phyloP scores from a whole-genome alignment of 2,329 filamentous ascomycete species.

The Lasiodiplodia sp. region DNA sequence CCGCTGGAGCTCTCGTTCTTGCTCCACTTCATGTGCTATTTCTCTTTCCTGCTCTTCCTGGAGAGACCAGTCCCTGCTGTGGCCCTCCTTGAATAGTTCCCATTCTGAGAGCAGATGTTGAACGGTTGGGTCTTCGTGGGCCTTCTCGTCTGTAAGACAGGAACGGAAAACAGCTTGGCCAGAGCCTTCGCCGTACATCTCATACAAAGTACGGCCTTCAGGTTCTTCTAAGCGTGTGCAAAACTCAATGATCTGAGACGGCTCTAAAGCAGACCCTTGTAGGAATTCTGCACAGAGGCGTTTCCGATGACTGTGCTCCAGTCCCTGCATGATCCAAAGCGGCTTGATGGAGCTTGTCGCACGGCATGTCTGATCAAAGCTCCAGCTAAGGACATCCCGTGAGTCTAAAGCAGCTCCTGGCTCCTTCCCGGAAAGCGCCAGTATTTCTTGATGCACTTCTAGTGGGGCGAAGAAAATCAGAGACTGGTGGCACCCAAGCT shows the following conservation, averaged over 20 bases:
- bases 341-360: neutral
- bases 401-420: neutral
- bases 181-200: conserved; percentile 57
- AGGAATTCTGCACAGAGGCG: neutral
- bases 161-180: conserved; percentile 28
- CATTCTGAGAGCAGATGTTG: neutral
- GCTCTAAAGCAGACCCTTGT: neutral
- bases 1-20: conserved; percentile 59
- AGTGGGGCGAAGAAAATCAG: conserved; percentile 55
- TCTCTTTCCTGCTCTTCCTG: conserved; percentile 59
- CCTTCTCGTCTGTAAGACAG: neutral
- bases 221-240: conserved; percentile 42
- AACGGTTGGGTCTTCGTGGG: neutral
- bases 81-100: neutral
- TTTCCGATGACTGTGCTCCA: neutral
- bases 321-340: conserved; percentile 14
- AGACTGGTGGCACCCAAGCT: conserved; percentile 45
- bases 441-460: conserved; percentile 60
- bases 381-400: conserved; percentile 4
- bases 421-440: conserved; percentile 31
- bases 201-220: conserved; percentile 62
- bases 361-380: conserved; percentile 11
- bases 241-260: neutral
- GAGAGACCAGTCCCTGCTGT: neutral
- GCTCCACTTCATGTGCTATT: conserved; percentile 62